A percentile compares a stretch with the other conserved stretches of the same genome.
Conservation (phyloP, 768 basidiomycete species). For the Naganishia friedmannii region DNA sequence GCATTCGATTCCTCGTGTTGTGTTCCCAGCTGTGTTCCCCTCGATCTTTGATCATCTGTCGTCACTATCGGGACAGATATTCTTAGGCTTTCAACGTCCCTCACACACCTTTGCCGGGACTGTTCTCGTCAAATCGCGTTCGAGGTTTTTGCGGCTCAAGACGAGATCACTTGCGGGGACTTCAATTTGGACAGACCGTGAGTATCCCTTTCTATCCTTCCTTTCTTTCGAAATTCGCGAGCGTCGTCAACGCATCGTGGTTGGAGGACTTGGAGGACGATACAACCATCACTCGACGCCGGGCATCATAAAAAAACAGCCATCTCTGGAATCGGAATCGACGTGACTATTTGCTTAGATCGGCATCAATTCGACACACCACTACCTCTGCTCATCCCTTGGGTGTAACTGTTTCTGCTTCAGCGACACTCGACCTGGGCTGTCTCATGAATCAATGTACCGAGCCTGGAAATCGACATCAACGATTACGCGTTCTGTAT, state of each 20-base stretch:
- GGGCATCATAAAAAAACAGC: not conserved
- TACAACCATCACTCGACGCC: not conserved
- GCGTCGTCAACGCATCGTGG: not conserved
- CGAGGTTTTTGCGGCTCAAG: constrained; percentile 6
- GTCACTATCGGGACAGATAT: not conserved
- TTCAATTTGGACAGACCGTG: constrained; percentile 6
- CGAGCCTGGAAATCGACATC: not conserved
- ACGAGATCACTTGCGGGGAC: not conserved
- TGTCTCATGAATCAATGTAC: not conserved
- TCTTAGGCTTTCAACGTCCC: not conserved
- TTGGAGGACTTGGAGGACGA: not conserved
- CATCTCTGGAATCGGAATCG: not conserved
- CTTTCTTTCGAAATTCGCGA: not conserved
- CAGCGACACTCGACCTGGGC: not conserved
- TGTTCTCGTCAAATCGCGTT: constrained; percentile 13
- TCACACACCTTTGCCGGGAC: not conserved
- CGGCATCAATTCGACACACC: not conserved
- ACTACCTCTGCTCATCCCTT: not conserved
- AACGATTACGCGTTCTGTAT: not conserved
- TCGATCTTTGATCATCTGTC: not conserved
- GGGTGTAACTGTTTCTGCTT: no score
- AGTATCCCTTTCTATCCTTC: constrained; percentile 2
- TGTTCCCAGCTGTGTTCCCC: not conserved
- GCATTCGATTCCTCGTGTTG: not conserved
- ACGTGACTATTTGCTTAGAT: not conserved